A percentile compares a stretch with the other conserved stretches of the same genome.
phyloP scores from a whole-genome alignment of 441 rosid genomes.

The Populus hybrid region DNA sequence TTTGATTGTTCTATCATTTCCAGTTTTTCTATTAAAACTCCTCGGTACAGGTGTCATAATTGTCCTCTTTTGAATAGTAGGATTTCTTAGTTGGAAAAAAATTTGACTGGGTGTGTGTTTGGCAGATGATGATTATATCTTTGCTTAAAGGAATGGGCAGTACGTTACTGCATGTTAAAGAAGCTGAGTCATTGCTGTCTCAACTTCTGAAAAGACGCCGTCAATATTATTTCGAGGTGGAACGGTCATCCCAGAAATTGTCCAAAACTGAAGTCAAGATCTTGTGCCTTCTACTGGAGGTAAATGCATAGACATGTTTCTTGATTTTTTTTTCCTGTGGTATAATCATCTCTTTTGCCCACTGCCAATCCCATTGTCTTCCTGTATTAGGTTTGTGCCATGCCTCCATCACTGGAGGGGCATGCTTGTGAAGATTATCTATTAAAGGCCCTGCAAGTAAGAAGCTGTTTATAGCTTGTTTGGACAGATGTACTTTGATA shows the following conservation, averaged over 20 bases:
- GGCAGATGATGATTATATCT: constrained; percentile 77
- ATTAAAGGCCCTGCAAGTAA: constrained; percentile 68
- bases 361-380: neutral
- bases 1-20: neutral
- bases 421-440: constrained; percentile 50
- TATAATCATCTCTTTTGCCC: constrained; percentile 10
- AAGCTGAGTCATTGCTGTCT: constrained; percentile 58
- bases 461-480: constrained; percentile 26
- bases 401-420: constrained; percentile 35
- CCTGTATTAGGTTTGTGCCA: constrained; percentile 38
- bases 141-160: constrained; percentile 81
- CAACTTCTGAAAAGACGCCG: constrained; percentile 62
- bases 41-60: neutral
- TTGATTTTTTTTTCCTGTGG: neutral
- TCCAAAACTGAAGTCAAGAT: constrained; percentile 62
- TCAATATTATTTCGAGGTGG: constrained; percentile 41
- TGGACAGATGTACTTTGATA: constrained; percentile 7
- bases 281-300: constrained; percentile 91
- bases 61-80: neutral
- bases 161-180: constrained; percentile 49
- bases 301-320: constrained; percentile 21
- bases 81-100: constrained; percentile 3
- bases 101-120: constrained; percentile 19
- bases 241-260: constrained; percentile 46
- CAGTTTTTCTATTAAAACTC: neutral